Evolutionary conservation across 1,284 basidiomycete species (phyloP).

Genomic region (Ganoderma boninense): DNA sequence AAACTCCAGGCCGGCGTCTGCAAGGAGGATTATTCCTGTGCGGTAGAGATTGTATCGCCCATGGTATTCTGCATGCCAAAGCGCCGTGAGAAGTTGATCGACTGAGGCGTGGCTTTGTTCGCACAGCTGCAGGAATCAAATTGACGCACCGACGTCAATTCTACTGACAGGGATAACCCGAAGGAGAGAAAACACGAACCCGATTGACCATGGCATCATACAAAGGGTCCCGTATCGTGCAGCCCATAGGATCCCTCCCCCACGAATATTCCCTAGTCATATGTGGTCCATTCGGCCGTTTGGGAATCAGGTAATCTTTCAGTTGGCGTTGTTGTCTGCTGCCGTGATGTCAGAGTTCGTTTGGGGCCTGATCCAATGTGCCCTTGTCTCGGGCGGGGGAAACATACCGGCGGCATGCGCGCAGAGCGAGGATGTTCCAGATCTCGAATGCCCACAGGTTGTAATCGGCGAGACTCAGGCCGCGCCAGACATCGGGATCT

Average conservation of each 20-base stretch:
- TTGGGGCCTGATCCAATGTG: neutral
- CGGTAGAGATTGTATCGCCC: constrained; percentile 72
- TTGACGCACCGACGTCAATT: constrained; percentile 1
- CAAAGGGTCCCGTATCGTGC: constrained; percentile 67
- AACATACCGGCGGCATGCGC: constrained; percentile 70
- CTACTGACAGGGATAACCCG: neutral
- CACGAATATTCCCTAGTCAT: constrained; percentile 62
- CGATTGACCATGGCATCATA: constrained; percentile 70
- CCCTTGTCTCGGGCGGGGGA: neutral
- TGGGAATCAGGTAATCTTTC: constrained; percentile 68
- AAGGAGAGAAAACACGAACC: constrained; percentile 47
- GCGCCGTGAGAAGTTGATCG: constrained; percentile 69
- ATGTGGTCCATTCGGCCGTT: constrained; percentile 57
- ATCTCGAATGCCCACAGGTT: constrained; percentile 74
- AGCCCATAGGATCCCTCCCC: constrained; percentile 43
- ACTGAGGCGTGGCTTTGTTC: constrained; percentile 70
- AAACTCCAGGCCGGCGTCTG: constrained; percentile 79
- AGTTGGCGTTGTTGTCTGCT: constrained; percentile 72
- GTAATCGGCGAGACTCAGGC: constrained; percentile 70
- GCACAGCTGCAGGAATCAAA: constrained; percentile 41
- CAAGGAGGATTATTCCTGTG: constrained; percentile 71
- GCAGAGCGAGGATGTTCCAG: constrained; percentile 77
- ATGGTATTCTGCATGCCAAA: constrained; percentile 85
- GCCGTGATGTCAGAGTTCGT: neutral
- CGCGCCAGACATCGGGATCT: constrained; percentile 74